Evolutionary conservation across 441 rosid species (phyloP).

Genomic region (Erysimum cheiri): DNA sequence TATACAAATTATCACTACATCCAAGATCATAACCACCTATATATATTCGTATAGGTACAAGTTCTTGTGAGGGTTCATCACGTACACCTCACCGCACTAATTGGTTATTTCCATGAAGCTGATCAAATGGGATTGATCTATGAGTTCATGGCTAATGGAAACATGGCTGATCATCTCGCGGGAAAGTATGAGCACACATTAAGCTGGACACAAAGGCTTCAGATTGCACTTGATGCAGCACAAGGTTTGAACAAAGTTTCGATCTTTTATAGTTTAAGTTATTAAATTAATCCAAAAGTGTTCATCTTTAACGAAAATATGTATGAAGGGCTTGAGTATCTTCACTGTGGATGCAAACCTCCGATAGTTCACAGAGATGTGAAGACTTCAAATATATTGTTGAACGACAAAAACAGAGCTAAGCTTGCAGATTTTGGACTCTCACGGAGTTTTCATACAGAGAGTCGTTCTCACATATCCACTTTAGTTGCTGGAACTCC

Average conservation of each 20-base stretch:
- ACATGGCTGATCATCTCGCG: conserved; percentile 42
- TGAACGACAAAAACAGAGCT: conserved; percentile 44
- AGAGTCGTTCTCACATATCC: conserved; percentile 33
- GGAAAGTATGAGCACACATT: conserved; percentile 38
- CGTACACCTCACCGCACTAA: conserved; percentile 39
- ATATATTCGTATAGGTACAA: conserved; percentile 33
- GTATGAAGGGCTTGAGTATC: conserved; percentile 52
- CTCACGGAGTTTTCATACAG: conserved; percentile 43
- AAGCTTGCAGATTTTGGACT: conserved; percentile 65
- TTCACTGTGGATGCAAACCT: conserved; percentile 52
- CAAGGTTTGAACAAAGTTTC: conserved; percentile 40
- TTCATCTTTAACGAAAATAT: background rate
- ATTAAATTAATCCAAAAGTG: background rate
- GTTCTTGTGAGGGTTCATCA: conserved; percentile 55
- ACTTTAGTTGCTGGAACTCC: conserved; percentile 49
- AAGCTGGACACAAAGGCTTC: conserved; percentile 46
- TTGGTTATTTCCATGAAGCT: conserved; percentile 48
- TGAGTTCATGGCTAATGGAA: conserved; percentile 53
- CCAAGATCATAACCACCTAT: background rate
- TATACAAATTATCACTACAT: background rate
- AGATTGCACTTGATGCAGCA: conserved; percentile 50
- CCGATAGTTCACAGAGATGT: conserved; percentile 53
- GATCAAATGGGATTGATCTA: conserved; percentile 46
- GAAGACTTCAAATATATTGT: conserved; percentile 49
- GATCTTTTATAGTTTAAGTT: background rate